phyloP scores from a whole-genome alignment of 495 filamentous ascomycete genomes.

The Podospora australis region DNA sequence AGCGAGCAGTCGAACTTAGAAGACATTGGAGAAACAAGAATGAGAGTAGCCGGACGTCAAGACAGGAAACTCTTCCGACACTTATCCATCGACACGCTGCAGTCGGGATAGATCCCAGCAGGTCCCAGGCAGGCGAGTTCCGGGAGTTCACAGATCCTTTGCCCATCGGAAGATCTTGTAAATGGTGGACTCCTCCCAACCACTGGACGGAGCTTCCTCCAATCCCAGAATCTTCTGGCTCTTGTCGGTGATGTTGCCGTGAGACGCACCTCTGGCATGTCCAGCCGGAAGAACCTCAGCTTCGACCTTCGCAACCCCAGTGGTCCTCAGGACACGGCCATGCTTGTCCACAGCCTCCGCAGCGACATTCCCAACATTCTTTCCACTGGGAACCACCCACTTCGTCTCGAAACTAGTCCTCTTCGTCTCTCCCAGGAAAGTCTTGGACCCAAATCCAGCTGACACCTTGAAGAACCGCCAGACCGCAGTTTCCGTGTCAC shows the following conservation, averaged over 20 bases:
- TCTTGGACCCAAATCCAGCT: conserved; percentile 18
- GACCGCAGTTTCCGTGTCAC: conserved; percentile 29
- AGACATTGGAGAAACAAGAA: too few species aligned
- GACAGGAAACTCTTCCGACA: too few species aligned
- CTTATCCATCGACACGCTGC: too few species aligned
- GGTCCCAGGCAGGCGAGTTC: too few species aligned
- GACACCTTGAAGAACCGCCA: conserved; percentile 28
- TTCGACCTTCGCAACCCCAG: conserved; percentile 19
- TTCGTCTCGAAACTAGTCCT: conserved; percentile 31
- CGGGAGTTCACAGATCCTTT: conserved; percentile 16
- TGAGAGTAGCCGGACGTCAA: too few species aligned
- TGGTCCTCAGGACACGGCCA: conserved; percentile 20
- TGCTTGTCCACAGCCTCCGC: conserved; percentile 25
- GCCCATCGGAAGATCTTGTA: conserved; percentile 6
- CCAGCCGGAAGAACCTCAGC: conserved; percentile 18
- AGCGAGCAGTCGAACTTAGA: too few species aligned
- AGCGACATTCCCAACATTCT: conserved; percentile 13
- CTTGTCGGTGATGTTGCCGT: background rate
- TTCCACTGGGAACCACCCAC: conserved; percentile 11
- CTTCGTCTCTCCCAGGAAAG: conserved; percentile 23
- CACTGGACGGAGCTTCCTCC: background rate
- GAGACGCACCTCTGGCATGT: background rate
- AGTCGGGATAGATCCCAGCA: too few species aligned
- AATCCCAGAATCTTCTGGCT: background rate
- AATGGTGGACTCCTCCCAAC: conserved; percentile 12